Evolutionary conservation across 164 flowering plant genomes (phyloP).

Genomic region (Akebia trifoliata): DNA sequence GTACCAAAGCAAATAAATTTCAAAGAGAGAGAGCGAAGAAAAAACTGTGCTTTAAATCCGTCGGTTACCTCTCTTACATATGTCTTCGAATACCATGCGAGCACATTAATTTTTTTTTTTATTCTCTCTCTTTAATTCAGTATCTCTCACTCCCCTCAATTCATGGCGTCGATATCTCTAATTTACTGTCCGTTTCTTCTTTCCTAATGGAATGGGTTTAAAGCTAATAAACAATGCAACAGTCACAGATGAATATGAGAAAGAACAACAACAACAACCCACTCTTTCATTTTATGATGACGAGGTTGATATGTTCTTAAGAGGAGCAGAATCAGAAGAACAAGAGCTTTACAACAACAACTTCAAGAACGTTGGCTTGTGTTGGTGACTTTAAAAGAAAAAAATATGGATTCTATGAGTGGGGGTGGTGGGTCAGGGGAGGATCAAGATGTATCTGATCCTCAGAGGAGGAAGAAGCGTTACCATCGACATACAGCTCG

Average conservation of each 20-base stretch:
- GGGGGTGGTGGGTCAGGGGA: slow-evolving; percentile 44
- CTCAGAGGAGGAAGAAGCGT: slow-evolving; percentile 57
- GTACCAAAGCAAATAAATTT: neutral
- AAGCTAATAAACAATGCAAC: neutral
- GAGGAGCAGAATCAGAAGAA: too few relatives aligned
- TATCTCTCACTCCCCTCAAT: slow-evolving; percentile 10
- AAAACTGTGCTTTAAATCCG: slow-evolving; percentile 4
- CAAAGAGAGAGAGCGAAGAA: slow-evolving; percentile 2
- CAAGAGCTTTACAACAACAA: neutral
- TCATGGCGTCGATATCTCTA: slow-evolving; percentile 16
- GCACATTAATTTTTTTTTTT: neutral
- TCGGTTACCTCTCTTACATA: slow-evolving; percentile 3
- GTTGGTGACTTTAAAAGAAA: neutral
- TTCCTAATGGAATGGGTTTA: slow-evolving; percentile 8
- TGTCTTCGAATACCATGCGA: neutral
- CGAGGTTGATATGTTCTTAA: too few relatives aligned
- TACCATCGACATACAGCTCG: slow-evolving; percentile 77
- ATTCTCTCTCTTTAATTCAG: neutral
- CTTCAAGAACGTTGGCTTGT: neutral
- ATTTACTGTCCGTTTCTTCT: slow-evolving; percentile 13
- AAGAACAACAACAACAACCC: neutral
- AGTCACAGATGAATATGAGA: too few relatives aligned
- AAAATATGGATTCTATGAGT: slow-evolving; percentile 20
- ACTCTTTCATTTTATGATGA: neutral
- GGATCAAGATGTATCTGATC: slow-evolving; percentile 44